Base-by-base conservation (phyloP, 2,329 filamentous ascomycete species). In the Penicillium sumatraense region DNA sequence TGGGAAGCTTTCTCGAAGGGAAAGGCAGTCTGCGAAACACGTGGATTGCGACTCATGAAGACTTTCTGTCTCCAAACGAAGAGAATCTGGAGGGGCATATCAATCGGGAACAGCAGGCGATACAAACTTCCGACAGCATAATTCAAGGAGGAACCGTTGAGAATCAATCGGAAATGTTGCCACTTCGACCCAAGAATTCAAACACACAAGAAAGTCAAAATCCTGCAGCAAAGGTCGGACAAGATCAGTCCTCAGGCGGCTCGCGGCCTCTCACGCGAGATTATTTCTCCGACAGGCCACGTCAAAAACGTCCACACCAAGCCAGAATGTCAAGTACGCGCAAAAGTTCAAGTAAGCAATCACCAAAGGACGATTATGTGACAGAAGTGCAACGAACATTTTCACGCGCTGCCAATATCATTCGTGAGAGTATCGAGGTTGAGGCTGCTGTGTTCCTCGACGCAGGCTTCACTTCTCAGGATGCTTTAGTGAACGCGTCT, bases 1-100 rank as follows among this genome's bases (percentile, higher is more conserved):
- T 84, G 9, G 78, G 78, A 0, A 67, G 75, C 4, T 83, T 81
- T 51, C 75, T 81, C 20, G 79, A 81, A 57, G 77, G 76, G 5
- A 77, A 72, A 38, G 72, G 71, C 6, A 67, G 36, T 21, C 38
- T 63, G 4, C 55, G 53, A 18, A 58, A 53, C 23, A 53, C 57
- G 2, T 62, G 62, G 59, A 44, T 60, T 23, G 9, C 36, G 21
- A 13, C 18, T 7, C 33, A 36, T 2, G 51, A 54, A 10, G 13
- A 35, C 6, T 3, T 18, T n/a, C 20, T 40, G 18, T n/a, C 24
- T 3, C 23, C 20, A 3, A 24, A 29, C 11, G 41, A 45, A 10
- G 46, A 46, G 5, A 24, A 20, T 1, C 3, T 36, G 26, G 58
- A 62, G 23, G 59, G 58, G 1, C 54, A 56, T 33, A 29, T 58